These are phyloP conservation scores for Chenopodium formosanum DNA, from an alignment of 148 eudicot species.

Conservation along the genomic window DNA sequence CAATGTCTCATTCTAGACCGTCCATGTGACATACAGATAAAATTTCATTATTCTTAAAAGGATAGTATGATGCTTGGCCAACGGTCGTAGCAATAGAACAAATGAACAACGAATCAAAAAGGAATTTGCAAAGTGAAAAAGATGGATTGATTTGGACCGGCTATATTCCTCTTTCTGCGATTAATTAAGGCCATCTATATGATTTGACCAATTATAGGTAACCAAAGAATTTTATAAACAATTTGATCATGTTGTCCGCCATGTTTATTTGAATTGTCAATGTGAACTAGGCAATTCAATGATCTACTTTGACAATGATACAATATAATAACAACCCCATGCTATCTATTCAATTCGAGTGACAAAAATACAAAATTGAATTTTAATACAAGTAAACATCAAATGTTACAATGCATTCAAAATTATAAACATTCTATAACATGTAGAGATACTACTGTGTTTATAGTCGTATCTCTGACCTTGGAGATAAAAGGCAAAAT, in stretches of 20 bases:
- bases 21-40: neutral
- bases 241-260: slow-evolving; percentile 3
- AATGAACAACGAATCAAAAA: neutral
- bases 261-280: slow-evolving; percentile 4
- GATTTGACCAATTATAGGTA: neutral
- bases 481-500: too few relatives aligned
- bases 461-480: too few relatives aligned
- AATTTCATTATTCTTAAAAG: neutral
- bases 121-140: neutral
- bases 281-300: neutral
- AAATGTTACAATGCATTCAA: too few relatives aligned
- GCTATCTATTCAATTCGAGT: too few relatives aligned
- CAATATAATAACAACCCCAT: neutral
- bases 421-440: too few relatives aligned
- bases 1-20: neutral
- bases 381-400: too few relatives aligned
- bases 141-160: neutral
- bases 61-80: neutral
- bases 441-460: too few relatives aligned
- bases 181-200: neutral
- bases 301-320: neutral
- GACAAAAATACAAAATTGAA: too few relatives aligned
- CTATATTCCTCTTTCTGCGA: neutral
- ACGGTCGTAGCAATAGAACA: neutral
- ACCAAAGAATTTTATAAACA: neutral